Evolutionary conservation across 2,329 filamentous ascomycete genomes (phyloP), one percentile per base, ranked within the genome.

Genomic region (Chaetomiaceae sp.): DNA sequence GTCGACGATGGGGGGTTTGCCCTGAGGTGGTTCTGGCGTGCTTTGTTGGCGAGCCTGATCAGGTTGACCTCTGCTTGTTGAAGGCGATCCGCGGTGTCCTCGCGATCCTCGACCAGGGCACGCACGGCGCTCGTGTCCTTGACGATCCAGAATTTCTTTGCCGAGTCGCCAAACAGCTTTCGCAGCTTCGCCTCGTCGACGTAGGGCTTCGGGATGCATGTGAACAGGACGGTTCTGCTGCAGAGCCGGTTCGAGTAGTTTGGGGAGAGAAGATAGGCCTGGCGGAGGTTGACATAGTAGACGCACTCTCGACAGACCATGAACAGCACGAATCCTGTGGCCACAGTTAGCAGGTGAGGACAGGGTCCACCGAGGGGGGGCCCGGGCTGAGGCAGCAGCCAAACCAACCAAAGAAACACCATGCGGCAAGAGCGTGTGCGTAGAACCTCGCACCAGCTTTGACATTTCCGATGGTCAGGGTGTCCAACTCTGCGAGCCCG

Each of bases 261-360:
- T 1, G 88, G 89, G 2, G 89, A 88, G 50, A 95, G 76, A n/a
- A 91, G 81, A 71, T 95, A 97, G 1, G 92, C 92, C 70, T 97
- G 93, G 57, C 92, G 87, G 46, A 97, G 71, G 62, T 95, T 95
- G 72, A 96, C 88, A 68, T 90, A 95, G 77, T 86, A 97, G 61
- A 99, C 85, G 64, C 85, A 85, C 69, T 99, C 93, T 55, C 93
- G 83, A 25, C 89, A 89, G 48, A 99, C 82, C 62, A 89, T 88
- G 69, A 89, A 92, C 68, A 96, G 84, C 53, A 99, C 77, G 66
- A 97, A 96, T 50, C 81, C 73, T 68, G 16, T 23, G n/a, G 3
- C 8, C 2, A n/a, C 8, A 3, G 27, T 50, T 34, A 45, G 44
- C 1, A 17, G 13, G 9, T 10, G 30, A 3, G 10, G 5, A 12